phyloP scores from a whole-genome alignment of 139 green algal genomes.

The Chlamydomonas eustigma region DNA sequence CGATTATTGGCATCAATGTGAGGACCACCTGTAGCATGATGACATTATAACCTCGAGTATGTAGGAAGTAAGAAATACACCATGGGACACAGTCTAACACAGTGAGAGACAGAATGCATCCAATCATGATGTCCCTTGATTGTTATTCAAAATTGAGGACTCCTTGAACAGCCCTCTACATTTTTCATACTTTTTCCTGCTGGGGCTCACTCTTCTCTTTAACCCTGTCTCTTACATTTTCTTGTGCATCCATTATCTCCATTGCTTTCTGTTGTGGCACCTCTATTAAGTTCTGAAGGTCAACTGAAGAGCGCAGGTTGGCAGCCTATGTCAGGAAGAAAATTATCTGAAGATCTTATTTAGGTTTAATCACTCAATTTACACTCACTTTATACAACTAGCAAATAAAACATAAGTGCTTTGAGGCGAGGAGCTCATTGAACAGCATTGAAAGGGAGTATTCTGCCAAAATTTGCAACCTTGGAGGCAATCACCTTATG shows the following conservation, averaged over 20 bases:
- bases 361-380: background rate
- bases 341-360: background rate
- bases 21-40: background rate
- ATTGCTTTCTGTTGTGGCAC: background rate
- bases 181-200: background rate
- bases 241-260: background rate
- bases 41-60: background rate
- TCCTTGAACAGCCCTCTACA: background rate
- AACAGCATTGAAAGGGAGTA: too few species aligned
- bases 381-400: background rate
- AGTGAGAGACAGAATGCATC: background rate
- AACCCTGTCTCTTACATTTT: background rate
- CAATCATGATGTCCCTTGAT: background rate
- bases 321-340: background rate
- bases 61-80: background rate
- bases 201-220: background rate
- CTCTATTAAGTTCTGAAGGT: background rate
- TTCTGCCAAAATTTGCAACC: background rate
- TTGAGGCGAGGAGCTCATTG: too few species aligned
- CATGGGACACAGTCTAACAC: background rate
- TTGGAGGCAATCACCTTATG: background rate
- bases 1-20: background rate
- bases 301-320: background rate
- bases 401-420: background rate
- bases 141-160: background rate